These are phyloP conservation scores for Lachancea fermentati DNA, from an alignment of 805 yeast species.

Conservation along the genomic window DNA sequence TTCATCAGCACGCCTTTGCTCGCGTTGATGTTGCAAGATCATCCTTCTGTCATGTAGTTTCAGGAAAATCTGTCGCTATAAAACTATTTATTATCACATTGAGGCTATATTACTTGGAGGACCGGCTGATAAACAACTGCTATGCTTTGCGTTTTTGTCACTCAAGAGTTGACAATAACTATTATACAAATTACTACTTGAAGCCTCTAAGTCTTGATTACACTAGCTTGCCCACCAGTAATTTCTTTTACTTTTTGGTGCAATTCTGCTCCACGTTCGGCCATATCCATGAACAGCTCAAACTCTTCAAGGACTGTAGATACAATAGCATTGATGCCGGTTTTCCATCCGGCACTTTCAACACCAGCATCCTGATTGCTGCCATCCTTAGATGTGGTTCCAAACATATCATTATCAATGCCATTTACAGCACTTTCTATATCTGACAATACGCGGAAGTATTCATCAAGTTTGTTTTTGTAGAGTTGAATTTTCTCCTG, in stretches of 20 bases:
- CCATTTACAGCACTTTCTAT: constrained; percentile 63
- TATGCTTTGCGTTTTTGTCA: not conserved
- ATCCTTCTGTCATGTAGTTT: too few species aligned
- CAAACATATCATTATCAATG: constrained; percentile 42
- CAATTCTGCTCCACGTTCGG: constrained; percentile 66
- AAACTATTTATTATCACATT: too few species aligned
- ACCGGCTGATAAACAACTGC: not conserved
- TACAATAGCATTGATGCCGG: constrained; percentile 45
- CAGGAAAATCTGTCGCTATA: too few species aligned
- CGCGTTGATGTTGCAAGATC: too few species aligned
- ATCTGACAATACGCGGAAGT: constrained; percentile 40
- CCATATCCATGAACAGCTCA: constrained; percentile 64
- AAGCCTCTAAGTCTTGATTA: constrained; percentile 4
- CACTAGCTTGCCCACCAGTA: constrained; percentile 5
- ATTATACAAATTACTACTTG: not conserved
- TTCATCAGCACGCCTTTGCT: too few species aligned
- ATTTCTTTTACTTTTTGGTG: constrained; percentile 46
- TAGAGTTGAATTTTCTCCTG: constrained; percentile 36
- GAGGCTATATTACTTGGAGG: too few species aligned
- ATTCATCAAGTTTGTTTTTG: constrained; percentile 44
- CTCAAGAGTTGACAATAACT: not conserved
- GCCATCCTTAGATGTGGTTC: constrained; percentile 14
- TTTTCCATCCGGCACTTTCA: constrained; percentile 22
- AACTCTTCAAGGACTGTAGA: constrained; percentile 64
- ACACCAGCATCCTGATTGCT: constrained; percentile 14